Conservation (phyloP, 306 rosid species). For the Inga laurina region DNA sequence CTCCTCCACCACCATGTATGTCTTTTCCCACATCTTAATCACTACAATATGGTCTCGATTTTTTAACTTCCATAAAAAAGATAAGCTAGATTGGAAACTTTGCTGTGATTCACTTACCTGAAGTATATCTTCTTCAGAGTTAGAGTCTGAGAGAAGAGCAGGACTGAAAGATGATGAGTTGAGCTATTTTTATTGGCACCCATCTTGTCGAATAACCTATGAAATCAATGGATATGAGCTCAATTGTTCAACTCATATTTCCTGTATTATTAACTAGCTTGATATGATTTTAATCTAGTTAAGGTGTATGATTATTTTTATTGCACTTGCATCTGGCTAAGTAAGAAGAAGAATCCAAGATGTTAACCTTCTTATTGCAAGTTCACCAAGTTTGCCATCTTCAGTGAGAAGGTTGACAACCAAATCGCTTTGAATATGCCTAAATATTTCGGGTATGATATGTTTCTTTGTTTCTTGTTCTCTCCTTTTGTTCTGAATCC, state of each 20-base stretch:
- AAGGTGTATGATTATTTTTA: too few relatives aligned
- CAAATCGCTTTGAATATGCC: slow-evolving; percentile 34
- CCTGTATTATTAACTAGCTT: not conserved
- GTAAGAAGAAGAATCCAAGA: slow-evolving; percentile 11
- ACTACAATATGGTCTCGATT: too few relatives aligned
- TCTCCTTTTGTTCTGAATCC: slow-evolving; percentile 42
- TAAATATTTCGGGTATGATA: slow-evolving; percentile 34
- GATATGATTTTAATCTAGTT: not conserved
- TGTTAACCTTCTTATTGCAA: slow-evolving; percentile 34
- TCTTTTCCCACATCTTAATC: too few relatives aligned
- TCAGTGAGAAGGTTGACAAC: slow-evolving; percentile 33
- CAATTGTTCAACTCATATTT: not conserved
- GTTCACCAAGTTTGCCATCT: slow-evolving; percentile 35
- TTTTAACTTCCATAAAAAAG: too few relatives aligned
- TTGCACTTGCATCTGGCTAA: too few relatives aligned
- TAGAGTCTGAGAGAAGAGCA: too few relatives aligned
- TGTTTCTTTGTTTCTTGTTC: slow-evolving; percentile 37
- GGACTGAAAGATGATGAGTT: too few relatives aligned
- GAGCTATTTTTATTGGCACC: slow-evolving; percentile 31
- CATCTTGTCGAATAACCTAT: slow-evolving; percentile 38
- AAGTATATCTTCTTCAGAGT: too few relatives aligned
- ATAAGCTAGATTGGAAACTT: too few relatives aligned
- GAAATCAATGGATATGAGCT: not conserved
- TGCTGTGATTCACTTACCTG: too few relatives aligned
- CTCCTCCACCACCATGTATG: too few relatives aligned